Conservation (phyloP, 1,284 basidiomycete species). For the Inonotus hispidus region DNA sequence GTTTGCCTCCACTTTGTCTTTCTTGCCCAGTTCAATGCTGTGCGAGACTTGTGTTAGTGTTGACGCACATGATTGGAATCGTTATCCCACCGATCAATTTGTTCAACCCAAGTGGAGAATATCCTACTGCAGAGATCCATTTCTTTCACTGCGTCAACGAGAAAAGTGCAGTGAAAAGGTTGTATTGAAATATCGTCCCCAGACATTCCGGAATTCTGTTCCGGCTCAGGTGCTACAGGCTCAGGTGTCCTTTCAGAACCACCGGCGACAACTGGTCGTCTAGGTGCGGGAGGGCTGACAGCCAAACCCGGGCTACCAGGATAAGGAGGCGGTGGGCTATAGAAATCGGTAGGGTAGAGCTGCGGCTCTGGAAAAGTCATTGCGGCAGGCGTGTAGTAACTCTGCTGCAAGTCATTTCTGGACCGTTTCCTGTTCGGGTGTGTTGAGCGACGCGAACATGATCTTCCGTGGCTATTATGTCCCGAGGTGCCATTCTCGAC, state of each 20-base stretch:
- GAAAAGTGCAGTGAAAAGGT: slow-evolving; percentile 1
- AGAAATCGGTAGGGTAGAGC: not conserved
- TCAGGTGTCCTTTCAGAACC: not conserved
- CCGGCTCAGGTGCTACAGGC: not conserved
- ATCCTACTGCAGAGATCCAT: slow-evolving; percentile 2
- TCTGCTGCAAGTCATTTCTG: not conserved
- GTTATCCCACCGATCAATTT: not conserved
- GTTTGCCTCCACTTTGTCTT: slow-evolving; percentile 4
- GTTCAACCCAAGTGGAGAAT: slow-evolving; percentile 13
- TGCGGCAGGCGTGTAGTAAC: not conserved
- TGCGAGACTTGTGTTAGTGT: not conserved
- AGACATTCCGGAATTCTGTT: not conserved
- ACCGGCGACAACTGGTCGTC: not conserved
- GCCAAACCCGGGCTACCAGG: not conserved
- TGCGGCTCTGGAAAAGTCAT: slow-evolving; percentile 6
- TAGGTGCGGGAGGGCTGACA: not conserved
- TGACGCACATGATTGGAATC: not conserved
- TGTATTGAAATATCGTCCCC: slow-evolving; percentile 5
- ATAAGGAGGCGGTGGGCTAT: not conserved
- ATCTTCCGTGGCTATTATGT: not conserved
- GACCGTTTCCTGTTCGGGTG: not conserved
- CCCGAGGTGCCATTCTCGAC: not conserved
- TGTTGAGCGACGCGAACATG: not conserved
- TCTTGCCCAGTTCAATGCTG: slow-evolving; percentile 7
- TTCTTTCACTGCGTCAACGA: slow-evolving; percentile 8